Conservation (phyloP, 2,329 filamentous ascomycete genomes). For the Purpureocillium lavendulum region DNA sequence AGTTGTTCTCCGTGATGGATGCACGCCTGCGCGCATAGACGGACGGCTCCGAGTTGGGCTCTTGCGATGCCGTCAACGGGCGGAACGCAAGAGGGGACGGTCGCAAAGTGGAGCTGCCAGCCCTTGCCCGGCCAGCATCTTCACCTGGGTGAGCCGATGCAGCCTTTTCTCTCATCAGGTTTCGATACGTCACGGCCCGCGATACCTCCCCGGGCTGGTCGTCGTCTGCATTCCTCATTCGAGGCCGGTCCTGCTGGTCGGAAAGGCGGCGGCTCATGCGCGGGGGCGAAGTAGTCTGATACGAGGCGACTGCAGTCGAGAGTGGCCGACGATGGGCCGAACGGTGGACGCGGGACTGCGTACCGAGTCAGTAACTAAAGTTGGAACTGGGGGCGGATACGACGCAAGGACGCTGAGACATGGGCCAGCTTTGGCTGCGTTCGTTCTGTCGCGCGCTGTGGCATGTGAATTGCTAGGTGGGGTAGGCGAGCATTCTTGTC, state of each 20-base stretch:
- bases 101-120: constrained; percentile 22
- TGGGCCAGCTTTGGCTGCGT: background rate
- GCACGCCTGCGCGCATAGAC: constrained; percentile 25
- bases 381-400: background rate
- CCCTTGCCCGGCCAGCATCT: constrained; percentile 23
- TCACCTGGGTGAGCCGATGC: constrained; percentile 29
- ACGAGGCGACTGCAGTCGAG: constrained; percentile 40
- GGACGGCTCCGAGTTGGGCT: constrained; percentile 22
- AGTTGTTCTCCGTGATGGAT: constrained; percentile 39
- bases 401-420: background rate
- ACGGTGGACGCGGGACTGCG: constrained; percentile 39
- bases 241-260: constrained; percentile 43
- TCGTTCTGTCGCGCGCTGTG: too few species aligned
- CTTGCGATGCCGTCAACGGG: constrained; percentile 35
- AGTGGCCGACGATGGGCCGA: constrained; percentile 42
- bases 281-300: constrained; percentile 42
- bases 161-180: constrained; percentile 32
- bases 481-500: background rate
- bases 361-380: constrained; percentile 1
- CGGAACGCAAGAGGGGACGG: constrained; percentile 42
- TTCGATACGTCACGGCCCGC: constrained; percentile 36
- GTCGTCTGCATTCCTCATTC: constrained; percentile 31
- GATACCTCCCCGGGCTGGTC: constrained; percentile 30
- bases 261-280: constrained; percentile 44
- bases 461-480: background rate